phyloP scores from a whole-genome alignment of 306 rosid species.

The Ochetophila trinervis region DNA sequence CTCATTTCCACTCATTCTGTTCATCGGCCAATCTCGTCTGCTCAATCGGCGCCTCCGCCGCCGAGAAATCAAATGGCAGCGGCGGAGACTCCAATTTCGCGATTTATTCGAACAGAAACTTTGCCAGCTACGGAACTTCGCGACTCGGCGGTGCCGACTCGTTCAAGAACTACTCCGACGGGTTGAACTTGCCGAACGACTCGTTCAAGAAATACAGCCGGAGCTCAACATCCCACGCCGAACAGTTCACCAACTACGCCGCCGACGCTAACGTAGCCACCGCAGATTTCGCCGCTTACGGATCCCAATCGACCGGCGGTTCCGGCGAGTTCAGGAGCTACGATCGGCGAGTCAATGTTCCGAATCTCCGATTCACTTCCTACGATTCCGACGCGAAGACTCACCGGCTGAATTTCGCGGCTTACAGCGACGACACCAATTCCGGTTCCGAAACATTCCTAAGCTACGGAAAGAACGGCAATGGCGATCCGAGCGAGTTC shows the following conservation, averaged over 20 bases:
- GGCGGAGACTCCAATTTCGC: constrained; percentile 46
- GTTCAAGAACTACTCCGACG: constrained; percentile 79
- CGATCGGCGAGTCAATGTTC: constrained; percentile 67
- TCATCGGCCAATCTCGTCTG: constrained; percentile 57
- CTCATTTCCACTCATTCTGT: constrained; percentile 48
- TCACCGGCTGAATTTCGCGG: constrained; percentile 61
- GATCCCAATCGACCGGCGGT: constrained; percentile 32
- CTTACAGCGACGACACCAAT: constrained; percentile 74
- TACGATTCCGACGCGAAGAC: constrained; percentile 53
- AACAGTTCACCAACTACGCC: constrained; percentile 61
- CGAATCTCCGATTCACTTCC: constrained; percentile 61
- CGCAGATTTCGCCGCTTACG: constrained; percentile 60
- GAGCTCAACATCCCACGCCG: constrained; percentile 41
- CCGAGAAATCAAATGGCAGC: background rate
- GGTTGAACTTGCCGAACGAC: constrained; percentile 56
- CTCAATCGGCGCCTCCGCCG: constrained; percentile 37
- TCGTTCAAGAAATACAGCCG: constrained; percentile 60
- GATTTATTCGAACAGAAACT: constrained; percentile 49
- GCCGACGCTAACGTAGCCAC: constrained; percentile 63
- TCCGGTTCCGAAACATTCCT: constrained; percentile 58
- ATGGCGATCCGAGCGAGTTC: constrained; percentile 55
- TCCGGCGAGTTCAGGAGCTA: constrained; percentile 62
- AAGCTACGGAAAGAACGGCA: constrained; percentile 63
- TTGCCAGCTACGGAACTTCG: constrained; percentile 58
- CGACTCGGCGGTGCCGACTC: constrained; percentile 49